phyloP scores from a whole-genome alignment of 768 basidiomycete genomes.

The Hortiboletus campestris region DNA sequence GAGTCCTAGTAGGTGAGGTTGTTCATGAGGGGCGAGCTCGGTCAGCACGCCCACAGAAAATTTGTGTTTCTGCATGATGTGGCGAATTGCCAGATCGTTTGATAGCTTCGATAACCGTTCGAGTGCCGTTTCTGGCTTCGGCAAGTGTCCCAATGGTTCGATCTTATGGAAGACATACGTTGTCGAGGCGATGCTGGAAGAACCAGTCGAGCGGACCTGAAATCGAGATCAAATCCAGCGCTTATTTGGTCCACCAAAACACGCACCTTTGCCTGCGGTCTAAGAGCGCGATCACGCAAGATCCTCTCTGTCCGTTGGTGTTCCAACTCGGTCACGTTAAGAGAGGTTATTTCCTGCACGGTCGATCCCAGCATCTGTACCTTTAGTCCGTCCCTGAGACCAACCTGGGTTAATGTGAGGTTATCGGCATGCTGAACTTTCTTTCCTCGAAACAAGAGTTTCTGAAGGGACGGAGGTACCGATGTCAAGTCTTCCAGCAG shows the following conservation, averaged over 20 bases:
- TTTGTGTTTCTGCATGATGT: slow-evolving; percentile 69
- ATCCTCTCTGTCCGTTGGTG: slow-evolving; percentile 56
- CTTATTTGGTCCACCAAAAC: not conserved
- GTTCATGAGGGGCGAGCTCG: slow-evolving; percentile 77
- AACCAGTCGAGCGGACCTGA: slow-evolving; percentile 57
- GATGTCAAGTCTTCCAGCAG: slow-evolving; percentile 61
- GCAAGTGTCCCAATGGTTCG: slow-evolving; percentile 61
- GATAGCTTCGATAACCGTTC: slow-evolving; percentile 56
- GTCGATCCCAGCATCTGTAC: slow-evolving; percentile 73
- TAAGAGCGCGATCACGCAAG: slow-evolving; percentile 55
- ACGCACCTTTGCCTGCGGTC: slow-evolving; percentile 56
- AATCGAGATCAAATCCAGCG: not conserved
- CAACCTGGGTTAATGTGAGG: slow-evolving; percentile 41
- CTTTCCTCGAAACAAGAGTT: slow-evolving; percentile 73
- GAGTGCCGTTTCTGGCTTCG: slow-evolving; percentile 56
- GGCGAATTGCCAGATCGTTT: slow-evolving; percentile 66
- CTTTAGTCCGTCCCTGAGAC: slow-evolving; percentile 64
- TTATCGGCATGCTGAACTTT: slow-evolving; percentile 32
- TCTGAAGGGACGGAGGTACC: slow-evolving; percentile 66
- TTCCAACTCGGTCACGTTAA: slow-evolving; percentile 58
- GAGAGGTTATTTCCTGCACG: slow-evolving; percentile 48
- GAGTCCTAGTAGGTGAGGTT: slow-evolving; percentile 65
- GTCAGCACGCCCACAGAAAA: slow-evolving; percentile 69
- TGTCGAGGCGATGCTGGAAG: slow-evolving; percentile 36
- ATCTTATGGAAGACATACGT: slow-evolving; percentile 65